Percentiles rank a stretch among this genome's conserved stretches.
Evolutionary conservation across 208 protist genomes (phyloP).

Genomic region (Acanthamoeba sp.): DNA sequence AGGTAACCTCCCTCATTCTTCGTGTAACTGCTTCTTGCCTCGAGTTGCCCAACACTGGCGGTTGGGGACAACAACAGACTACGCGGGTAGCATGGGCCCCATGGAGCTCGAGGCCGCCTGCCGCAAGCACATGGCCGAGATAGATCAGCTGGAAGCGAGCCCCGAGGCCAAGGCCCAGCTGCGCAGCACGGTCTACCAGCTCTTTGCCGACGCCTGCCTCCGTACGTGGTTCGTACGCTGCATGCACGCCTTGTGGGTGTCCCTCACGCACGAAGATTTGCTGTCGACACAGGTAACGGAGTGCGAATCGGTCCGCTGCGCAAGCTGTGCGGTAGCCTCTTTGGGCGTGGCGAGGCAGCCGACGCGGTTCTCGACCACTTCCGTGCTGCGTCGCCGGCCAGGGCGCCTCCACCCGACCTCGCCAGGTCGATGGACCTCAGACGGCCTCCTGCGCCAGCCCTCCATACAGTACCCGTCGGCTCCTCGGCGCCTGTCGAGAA

Average conservation of each 20-base stretch:
- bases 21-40: background rate
- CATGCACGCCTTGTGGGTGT: background rate
- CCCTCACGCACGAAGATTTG: background rate
- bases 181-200: background rate
- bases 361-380: background rate
- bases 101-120: background rate
- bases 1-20: background rate
- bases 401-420: background rate
- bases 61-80: background rate
- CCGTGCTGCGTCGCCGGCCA: background rate
- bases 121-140: background rate
- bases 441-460: background rate
- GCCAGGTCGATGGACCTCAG: background rate
- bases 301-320: background rate
- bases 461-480: background rate
- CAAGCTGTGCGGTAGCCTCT: background rate
- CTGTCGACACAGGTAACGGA: background rate
- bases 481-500: background rate
- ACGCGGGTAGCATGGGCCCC: background rate
- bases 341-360: background rate
- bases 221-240: background rate
- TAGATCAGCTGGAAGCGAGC: background rate
- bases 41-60: background rate
- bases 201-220: background rate
- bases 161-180: background rate